Percentiles rank a stretch among this genome's conserved stretches.
Evolutionary conservation across 805 yeast species (phyloP).

Genomic region (Millerozyma miso): DNA sequence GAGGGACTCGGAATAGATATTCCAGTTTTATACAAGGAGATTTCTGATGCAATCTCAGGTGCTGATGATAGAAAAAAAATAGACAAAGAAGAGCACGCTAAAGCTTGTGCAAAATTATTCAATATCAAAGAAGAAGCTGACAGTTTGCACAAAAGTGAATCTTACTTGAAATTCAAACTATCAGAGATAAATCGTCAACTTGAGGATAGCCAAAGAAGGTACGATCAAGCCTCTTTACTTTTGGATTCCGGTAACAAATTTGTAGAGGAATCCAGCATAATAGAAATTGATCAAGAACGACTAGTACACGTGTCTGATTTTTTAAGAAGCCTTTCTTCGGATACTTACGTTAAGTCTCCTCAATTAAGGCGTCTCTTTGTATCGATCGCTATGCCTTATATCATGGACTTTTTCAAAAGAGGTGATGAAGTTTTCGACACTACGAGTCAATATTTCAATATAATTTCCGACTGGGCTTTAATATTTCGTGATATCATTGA

Average conservation of each 20-base stretch:
- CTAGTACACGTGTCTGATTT: background rate
- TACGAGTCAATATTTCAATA: conserved; percentile 4
- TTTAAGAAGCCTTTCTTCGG: background rate
- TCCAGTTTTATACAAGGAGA: conserved; percentile 31
- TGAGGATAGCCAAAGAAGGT: background rate
- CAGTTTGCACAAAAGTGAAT: conserved; percentile 7
- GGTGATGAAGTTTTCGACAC: conserved; percentile 4
- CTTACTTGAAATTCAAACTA: conserved; percentile 3
- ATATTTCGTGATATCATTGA: conserved; percentile 9
- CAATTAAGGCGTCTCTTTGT: conserved; percentile 7
- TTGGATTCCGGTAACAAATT: background rate
- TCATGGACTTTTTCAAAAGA: conserved; percentile 8
- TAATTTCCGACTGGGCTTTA: conserved; percentile 13
- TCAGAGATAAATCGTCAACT: background rate
- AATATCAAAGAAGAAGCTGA: conserved; percentile 13
- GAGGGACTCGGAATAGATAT: conserved; percentile 31
- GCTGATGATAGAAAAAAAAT: background rate
- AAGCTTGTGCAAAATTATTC: conserved; percentile 12
- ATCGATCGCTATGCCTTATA: conserved; percentile 5
- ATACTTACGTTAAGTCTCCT: background rate
- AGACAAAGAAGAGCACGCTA: conserved; percentile 7
- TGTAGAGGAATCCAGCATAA: background rate
- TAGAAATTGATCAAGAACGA: background rate
- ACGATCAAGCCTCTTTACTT: background rate
- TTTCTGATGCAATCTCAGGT: conserved; percentile 21